Evolutionary conservation across 805 yeast species (phyloP), one percentile per base, ranked within the genome.

Genomic region (Pichia gijzeniarum): DNA sequence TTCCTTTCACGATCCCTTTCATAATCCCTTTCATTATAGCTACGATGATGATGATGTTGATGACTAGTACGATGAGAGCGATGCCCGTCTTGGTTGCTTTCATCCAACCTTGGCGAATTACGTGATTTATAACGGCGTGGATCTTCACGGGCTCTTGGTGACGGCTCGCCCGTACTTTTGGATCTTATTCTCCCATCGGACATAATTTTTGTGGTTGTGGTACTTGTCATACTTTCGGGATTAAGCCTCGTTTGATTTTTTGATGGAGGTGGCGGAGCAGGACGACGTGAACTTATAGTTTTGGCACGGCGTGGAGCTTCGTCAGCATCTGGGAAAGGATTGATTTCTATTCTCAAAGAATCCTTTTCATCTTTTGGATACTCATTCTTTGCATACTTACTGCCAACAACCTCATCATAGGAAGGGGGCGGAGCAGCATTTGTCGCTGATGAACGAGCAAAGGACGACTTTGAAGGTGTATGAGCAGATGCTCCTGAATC

Each of bases 321-420:
- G 14, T 17, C 10, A n/a, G 35, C 21, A 4, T 48, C 35, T 8
- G 57, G 65, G 46, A 56, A 58, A 25, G 59, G 63, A 35, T 61
- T 61, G 7, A 21, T 28, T 8, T 28, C 35, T 25, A n/a, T 3
- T 1, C 5, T 27, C 17, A 17, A 38, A 16, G 41, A 34, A 14
- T 16, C 4, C 3, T 60, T 51, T 17, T 56, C 56, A 18, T 57
- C 46, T 14, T 47, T 51, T 43, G 84, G 82, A 56, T 77, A 77
- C 47, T 73, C 77, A 22, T 60, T 48, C 35, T 57, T 64, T 10
- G 65, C 57, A 27, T 64, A 62, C 21, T 69, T 70, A 16, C 67
- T 61, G n/a, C 79, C 79, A 2, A 86, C 80, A 18, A 73, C 83
- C 53, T 82, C 89, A 52, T 80, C 85, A 56, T 82, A 82, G 0